phyloP scores from a whole-genome alignment of 176 grass and related monocot species.

The Dactylis glomerata region DNA sequence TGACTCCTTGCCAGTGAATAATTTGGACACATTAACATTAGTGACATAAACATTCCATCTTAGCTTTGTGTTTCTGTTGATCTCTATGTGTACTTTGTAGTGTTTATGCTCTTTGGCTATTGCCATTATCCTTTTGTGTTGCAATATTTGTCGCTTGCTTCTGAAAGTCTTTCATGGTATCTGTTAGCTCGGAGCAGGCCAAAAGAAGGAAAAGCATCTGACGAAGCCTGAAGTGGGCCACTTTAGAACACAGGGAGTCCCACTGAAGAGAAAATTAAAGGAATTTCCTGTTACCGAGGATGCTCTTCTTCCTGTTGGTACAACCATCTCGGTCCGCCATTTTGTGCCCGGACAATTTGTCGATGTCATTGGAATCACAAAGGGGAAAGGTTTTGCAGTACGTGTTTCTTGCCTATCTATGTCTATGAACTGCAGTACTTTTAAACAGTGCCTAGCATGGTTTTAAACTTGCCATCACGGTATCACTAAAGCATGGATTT shows the following conservation, averaged over 20 bases:
- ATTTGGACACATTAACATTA: conserved; percentile 15
- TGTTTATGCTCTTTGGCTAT: conserved; percentile 20
- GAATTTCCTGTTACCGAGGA: conserved; percentile 96
- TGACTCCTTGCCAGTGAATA: conserved; percentile 12
- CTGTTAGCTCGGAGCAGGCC: conserved; percentile 81
- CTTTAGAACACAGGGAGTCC: conserved; percentile 80
- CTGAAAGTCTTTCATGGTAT: conserved; percentile 22
- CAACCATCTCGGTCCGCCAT: conserved; percentile 78
- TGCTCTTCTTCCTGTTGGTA: conserved; percentile 90
- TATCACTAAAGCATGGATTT: neutral
- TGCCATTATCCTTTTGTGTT: neutral
- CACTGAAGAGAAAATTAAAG: conserved; percentile 88
- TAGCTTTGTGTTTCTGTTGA: conserved; percentile 1
- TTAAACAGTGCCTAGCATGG: neutral
- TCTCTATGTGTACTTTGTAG: neutral
- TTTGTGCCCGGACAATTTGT: conserved; percentile 96
- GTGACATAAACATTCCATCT: neutral
- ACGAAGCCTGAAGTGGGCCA: conserved; percentile 86
- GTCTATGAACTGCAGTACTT: conserved; percentile 6
- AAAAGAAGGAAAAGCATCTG: conserved; percentile 99
- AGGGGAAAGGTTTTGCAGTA: conserved; percentile 97
- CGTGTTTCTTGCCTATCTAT: conserved; percentile 19
- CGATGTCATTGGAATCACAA: conserved; percentile 80
- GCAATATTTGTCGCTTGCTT: conserved; percentile 14
- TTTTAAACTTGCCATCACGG: neutral